Evolutionary conservation across 2,329 filamentous ascomycete genomes (phyloP).

Genomic region (Didymella sp.): DNA sequence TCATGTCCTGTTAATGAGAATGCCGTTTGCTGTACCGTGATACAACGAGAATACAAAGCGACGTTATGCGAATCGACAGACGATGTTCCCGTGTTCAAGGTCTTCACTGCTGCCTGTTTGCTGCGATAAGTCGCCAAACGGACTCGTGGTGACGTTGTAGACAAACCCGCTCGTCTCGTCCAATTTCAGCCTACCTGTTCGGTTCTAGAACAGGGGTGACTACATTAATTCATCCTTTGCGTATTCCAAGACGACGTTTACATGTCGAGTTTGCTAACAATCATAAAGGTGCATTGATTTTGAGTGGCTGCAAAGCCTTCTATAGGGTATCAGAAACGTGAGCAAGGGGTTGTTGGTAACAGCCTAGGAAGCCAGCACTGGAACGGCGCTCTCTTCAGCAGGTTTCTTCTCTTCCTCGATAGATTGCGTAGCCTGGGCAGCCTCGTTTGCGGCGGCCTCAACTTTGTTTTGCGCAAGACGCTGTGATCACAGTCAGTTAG

Average conservation of each 20-base stretch:
- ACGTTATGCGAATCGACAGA: neutral
- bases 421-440: conserved; percentile 9
- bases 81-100: neutral
- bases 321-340: conserved; percentile 37
- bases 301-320: conserved; percentile 27
- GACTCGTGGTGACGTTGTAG: neutral
- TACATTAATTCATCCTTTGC: no score
- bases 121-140: neutral
- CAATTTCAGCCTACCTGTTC: neutral
- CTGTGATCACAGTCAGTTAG: conserved; percentile 18
- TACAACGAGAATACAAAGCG: neutral
- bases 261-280: neutral
- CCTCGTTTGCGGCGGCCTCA: conserved; percentile 31
- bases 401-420: conserved; percentile 22
- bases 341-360: neutral
- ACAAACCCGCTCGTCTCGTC: neutral
- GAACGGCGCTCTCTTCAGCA: conserved; percentile 26
- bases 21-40: neutral
- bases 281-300: conserved; percentile 10
- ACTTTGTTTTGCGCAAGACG: conserved; percentile 55
- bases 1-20: neutral
- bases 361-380: conserved; percentile 8
- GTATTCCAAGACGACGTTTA: no score
- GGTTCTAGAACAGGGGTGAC: neutral
- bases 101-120: neutral